These are phyloP conservation scores for Mucor sp. DNA, from an alignment of 371 early-diverging fungal genomes.

Conservation along the genomic window DNA sequence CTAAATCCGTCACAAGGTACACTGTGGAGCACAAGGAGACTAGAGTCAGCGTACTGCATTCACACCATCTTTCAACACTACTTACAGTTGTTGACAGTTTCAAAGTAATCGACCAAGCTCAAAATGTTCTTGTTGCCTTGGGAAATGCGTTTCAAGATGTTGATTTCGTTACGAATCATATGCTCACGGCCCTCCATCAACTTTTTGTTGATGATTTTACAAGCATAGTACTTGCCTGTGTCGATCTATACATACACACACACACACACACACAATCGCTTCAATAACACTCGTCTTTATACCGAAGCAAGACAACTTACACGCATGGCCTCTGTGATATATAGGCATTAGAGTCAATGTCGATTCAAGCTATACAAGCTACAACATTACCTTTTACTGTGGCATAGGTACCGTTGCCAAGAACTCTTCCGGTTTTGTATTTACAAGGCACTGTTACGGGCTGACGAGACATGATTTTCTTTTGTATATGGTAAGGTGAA, in stretches of 20 bases:
- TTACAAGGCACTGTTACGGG: slow-evolving; percentile 65
- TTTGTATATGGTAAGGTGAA: neutral
- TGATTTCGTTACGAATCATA: slow-evolving; percentile 91
- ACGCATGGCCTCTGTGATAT: slow-evolving; percentile 47
- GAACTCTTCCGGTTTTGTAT: slow-evolving; percentile 70
- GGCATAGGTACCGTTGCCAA: slow-evolving; percentile 74
- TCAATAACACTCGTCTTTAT: neutral
- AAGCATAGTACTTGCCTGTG: slow-evolving; percentile 85
- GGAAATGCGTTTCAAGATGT: slow-evolving; percentile 80
- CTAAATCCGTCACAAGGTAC: slow-evolving; percentile 90
- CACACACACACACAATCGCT: neutral
- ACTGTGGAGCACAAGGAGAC: slow-evolving; percentile 45
- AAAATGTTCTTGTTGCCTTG: slow-evolving; percentile 88
- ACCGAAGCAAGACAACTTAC: slow-evolving; percentile 25
- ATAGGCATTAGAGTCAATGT: neutral
- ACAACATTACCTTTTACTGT: slow-evolving; percentile 67
- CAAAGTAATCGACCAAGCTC: slow-evolving; percentile 89
- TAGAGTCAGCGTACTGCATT: neutral
- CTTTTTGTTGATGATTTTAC: slow-evolving; percentile 91
- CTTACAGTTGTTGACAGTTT: slow-evolving; percentile 86
- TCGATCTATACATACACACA: slow-evolving; percentile 77
- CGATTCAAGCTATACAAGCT: neutral
- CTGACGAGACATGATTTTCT: slow-evolving; percentile 5
- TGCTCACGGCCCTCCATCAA: slow-evolving; percentile 87
- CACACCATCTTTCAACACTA: neutral